Conservation (phyloP, 345 rosid genomes). For the Abelmoschus esculentus region DNA sequence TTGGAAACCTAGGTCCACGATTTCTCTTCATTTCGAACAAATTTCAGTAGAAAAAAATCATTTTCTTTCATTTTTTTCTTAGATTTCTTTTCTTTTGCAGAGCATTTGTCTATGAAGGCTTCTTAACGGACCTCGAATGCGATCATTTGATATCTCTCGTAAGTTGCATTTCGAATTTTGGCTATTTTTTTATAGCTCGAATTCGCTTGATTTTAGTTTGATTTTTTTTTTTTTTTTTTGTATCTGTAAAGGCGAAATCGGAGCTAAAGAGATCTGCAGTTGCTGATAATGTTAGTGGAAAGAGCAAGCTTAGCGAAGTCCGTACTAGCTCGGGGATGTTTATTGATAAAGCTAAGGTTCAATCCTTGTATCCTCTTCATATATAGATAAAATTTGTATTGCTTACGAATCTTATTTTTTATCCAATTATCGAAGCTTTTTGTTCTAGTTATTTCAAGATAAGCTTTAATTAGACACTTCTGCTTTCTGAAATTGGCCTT, state of each 20-base stretch:
- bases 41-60: background rate
- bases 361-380: background rate
- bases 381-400: background rate
- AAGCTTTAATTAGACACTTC: background rate
- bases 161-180: slow-evolving; percentile 15
- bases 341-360: slow-evolving; percentile 70
- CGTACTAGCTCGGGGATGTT: slow-evolving; percentile 76
- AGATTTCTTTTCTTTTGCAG: slow-evolving; percentile 24
- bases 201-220: background rate
- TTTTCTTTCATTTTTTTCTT: background rate
- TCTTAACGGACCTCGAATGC: slow-evolving; percentile 86
- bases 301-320: slow-evolving; percentile 79
- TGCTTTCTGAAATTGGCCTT: background rate
- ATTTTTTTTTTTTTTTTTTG: background rate
- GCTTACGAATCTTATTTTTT: background rate
- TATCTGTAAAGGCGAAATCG: slow-evolving; percentile 52
- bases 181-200: background rate
- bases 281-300: slow-evolving; percentile 77
- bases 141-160: slow-evolving; percentile 94
- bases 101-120: slow-evolving; percentile 90
- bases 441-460: background rate
- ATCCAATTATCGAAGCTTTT: background rate
- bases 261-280: slow-evolving; percentile 93
- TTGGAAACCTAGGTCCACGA: slow-evolving; percentile 64
- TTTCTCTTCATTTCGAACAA: background rate